Percentiles rank a stretch among this genome's conserved stretches.
phyloP scores from a whole-genome alignment of 1,139 yeast genomes.

The Hansenula anomala region DNA sequence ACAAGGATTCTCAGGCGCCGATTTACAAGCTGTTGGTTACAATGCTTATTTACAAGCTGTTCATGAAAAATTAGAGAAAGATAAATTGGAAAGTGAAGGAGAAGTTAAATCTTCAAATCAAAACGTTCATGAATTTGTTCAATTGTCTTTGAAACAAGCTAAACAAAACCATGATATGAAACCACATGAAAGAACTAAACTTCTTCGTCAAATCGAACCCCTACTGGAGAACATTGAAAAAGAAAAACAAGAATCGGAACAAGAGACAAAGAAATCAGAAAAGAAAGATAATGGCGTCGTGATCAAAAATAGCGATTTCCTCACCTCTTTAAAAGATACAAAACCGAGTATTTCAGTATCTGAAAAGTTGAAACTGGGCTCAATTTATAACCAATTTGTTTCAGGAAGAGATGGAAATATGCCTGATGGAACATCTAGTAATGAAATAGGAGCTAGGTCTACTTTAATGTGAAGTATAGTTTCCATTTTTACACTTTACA shows the following conservation, averaged over 20 bases:
- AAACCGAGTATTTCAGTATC: constrained; percentile 80
- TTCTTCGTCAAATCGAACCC: constrained; percentile 44
- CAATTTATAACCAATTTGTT: constrained; percentile 69
- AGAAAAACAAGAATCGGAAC: neutral
- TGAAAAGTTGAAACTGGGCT: constrained; percentile 59
- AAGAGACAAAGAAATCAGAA: neutral
- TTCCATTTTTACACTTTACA: too few relatives aligned
- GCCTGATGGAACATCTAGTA: constrained; percentile 83
- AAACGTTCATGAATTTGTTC: constrained; percentile 30
- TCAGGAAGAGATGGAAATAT: constrained; percentile 81
- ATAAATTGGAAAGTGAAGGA: constrained; percentile 29
- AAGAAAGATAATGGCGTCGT: constrained; percentile 22
- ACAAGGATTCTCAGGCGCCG: constrained; percentile 90
- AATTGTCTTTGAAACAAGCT: constrained; percentile 28
- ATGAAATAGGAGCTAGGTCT: constrained; percentile 80
- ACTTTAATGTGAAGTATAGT: constrained; percentile 75
- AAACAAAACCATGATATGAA: constrained; percentile 26
- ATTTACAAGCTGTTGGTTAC: constrained; percentile 86
- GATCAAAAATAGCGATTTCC: constrained; percentile 52
- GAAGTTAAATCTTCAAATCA: constrained; percentile 22
- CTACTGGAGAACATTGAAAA: constrained; percentile 16
- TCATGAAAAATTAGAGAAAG: constrained; percentile 61
- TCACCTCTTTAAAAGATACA: constrained; percentile 67
- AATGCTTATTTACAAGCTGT: constrained; percentile 91
- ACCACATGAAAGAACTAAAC: constrained; percentile 40